Evolutionary conservation across 1,139 yeast genomes (phyloP).

Genomic region (Ogataea hybrid): DNA sequence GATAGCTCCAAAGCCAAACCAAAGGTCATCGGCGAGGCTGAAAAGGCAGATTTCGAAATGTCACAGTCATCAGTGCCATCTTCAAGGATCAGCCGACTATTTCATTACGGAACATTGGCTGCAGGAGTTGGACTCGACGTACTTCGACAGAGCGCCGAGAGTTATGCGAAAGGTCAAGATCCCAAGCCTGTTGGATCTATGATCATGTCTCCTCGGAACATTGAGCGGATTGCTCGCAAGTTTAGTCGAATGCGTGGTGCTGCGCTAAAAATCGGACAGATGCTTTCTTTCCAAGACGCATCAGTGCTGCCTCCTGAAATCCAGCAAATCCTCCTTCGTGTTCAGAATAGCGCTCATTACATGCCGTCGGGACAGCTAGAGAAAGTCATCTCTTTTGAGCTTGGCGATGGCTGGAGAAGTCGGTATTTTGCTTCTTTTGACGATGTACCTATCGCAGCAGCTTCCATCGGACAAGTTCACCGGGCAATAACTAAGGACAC

Average conservation of each 20-base stretch:
- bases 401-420: conserved; percentile 81
- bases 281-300: conserved; percentile 91
- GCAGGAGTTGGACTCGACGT: conserved; percentile 90
- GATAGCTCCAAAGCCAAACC: conserved; percentile 7
- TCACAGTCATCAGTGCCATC: conserved; percentile 78
- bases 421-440: conserved; percentile 70
- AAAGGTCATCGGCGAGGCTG: conserved; percentile 36
- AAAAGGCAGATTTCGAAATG: conserved; percentile 46
- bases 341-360: conserved; percentile 92
- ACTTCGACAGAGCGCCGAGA: conserved; percentile 71
- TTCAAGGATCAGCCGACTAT: conserved; percentile 77
- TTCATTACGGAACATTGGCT: conserved; percentile 91
- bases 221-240: conserved; percentile 84
- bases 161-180: conserved; percentile 52
- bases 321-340: conserved; percentile 74
- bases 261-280: conserved; percentile 92
- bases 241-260: conserved; percentile 97
- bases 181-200: conserved; percentile 57
- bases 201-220: conserved; percentile 75
- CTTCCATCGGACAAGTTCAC: conserved; percentile 97
- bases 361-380: conserved; percentile 94
- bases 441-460: conserved; percentile 94
- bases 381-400: conserved; percentile 65
- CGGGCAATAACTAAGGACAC: conserved; percentile 60
- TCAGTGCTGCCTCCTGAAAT: conserved; percentile 81